Base-by-base conservation (phyloP, 148 eudicot species). In the Pouteria glomerata region DNA sequence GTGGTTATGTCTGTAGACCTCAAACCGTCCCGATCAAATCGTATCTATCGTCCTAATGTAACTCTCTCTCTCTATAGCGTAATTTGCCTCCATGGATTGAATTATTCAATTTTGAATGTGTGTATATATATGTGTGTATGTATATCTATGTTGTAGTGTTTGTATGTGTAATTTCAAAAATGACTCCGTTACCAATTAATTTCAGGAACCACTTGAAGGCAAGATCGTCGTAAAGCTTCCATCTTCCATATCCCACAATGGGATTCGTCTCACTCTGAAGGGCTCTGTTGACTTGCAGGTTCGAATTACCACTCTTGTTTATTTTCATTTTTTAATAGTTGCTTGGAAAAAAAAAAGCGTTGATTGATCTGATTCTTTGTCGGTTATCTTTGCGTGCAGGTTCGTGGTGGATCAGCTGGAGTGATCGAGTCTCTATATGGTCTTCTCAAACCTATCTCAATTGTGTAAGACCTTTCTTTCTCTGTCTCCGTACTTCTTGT, bases 211-310 rank as follows among this genome's bases (percentile, higher is more conserved):
- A n/a, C 60, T 88, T 2, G 87, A 85, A 67, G 96, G 96, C 10
- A 90, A 83, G 71, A 81, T 90, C 68, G 63, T 90, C 75, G 74
- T 77, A 14, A 86, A 79, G 76, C 76, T 86, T 16, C 69, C 80
- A 30, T 84, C 89, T 70, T 82, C 92, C 0, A 81, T 86, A 16
- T 90, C 90, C 33, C 86, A 84, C 74, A 75, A 74, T n/a, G 85
- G 84, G 0, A 74, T 90, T 76, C 87, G 87, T 35, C 80, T 90
- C 63, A 76, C 84, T 50, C 66, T 81, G 55, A 86, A 81, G 60
- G 96, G 86, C 57, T 78, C 92, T 16, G 92, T 84, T 73, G 81
- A 76, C 52, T 73, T 90, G 73, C 96, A 90, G 92, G 96, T 87
- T 69, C 34, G 34, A 12, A 8, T 60, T 41, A 57, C 19, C 18